Evolutionary conservation across 2,329 filamentous ascomycete genomes (phyloP).

Genomic region (Aspergillus costaricaensis): DNA sequence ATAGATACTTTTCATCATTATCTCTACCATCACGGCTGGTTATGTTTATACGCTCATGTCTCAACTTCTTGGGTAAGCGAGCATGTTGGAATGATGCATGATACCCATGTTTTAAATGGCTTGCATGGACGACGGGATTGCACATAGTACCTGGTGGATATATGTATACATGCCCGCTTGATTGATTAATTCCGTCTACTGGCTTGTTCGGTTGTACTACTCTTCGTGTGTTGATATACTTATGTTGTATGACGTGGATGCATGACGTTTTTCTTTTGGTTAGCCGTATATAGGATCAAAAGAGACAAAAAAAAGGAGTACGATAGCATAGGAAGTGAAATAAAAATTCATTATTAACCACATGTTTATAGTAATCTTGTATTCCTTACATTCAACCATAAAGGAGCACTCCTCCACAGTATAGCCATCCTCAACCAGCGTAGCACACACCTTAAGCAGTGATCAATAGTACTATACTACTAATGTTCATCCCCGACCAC

Average conservation of each 20-base stretch:
- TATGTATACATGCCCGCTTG: not conserved
- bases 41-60: not conserved
- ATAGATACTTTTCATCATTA: not conserved
- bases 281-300: not conserved
- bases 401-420: too few species aligned
- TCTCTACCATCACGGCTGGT: not conserved
- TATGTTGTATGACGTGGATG: not conserved
- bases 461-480: too few species aligned
- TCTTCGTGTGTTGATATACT: not conserved
- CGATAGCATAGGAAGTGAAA: too few species aligned
- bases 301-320: not conserved
- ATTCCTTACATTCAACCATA: too few species aligned
- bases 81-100: not conserved
- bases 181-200: not conserved
- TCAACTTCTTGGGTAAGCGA: not conserved
- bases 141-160: not conserved
- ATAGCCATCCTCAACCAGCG: too few species aligned
- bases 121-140: not conserved
- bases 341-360: too few species aligned
- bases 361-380: too few species aligned
- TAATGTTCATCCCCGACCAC: too few species aligned
- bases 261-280: not conserved
- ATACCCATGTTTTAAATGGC: slow-evolving; percentile 5
- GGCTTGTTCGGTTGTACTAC: not conserved
- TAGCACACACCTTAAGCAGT: too few species aligned